These are phyloP conservation scores for Populus simonii DNA, from an alignment of 345 rosid species.

Conservation along the genomic window DNA sequence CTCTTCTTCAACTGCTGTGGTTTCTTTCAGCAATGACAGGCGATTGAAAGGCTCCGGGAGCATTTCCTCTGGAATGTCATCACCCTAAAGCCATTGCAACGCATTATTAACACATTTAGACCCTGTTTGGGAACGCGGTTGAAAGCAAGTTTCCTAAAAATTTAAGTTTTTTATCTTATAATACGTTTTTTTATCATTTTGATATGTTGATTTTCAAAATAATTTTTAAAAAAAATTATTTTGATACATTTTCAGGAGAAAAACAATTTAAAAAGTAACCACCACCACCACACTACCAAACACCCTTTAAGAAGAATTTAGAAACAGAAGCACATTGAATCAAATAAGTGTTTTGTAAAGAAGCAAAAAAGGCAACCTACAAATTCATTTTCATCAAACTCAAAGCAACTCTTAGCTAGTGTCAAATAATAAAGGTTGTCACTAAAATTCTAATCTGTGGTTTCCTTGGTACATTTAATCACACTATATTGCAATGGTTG, in stretches of 20 bases:
- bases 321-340: background rate
- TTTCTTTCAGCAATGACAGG: background rate
- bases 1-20: constrained; percentile 11
- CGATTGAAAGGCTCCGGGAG: constrained; percentile 70
- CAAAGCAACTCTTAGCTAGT: background rate
- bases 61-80: constrained; percentile 65
- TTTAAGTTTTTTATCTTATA: too few relatives aligned
- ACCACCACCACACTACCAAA: too few relatives aligned
- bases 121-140: too few relatives aligned
- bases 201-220: too few relatives aligned
- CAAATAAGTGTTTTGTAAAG: too few relatives aligned
- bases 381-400: background rate
- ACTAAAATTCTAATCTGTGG: background rate
- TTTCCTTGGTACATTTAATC: background rate
- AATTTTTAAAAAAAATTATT: too few relatives aligned
- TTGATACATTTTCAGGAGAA: too few relatives aligned
- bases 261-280: too few relatives aligned
- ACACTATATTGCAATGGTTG: background rate
- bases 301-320: background rate
- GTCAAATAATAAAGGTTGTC: background rate
- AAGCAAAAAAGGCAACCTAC: background rate
- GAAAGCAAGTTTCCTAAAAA: too few relatives aligned
- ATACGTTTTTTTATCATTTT: too few relatives aligned
- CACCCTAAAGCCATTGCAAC: constrained; percentile 45
- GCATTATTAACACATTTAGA: background rate